Conservation (phyloP, 2,329 filamentous ascomycete genomes). For the Colletotrichum sp. region DNA sequence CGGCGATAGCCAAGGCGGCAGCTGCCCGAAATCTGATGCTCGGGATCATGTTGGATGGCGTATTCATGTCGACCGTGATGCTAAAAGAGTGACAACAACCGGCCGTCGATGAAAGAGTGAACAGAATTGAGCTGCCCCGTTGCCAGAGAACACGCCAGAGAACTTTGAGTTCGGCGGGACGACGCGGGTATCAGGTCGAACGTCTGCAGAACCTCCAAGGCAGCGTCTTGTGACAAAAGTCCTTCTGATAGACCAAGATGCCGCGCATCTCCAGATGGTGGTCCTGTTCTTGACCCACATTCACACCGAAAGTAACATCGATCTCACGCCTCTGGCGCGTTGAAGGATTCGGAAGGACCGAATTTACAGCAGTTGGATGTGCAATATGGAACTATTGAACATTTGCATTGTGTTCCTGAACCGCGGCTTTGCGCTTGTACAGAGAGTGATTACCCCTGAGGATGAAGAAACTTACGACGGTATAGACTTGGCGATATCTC, state of each 20-base stretch:
- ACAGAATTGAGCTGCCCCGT: neutral
- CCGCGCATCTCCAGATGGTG: neutral
- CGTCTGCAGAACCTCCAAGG: neutral
- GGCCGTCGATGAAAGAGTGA: neutral
- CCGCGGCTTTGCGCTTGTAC: neutral
- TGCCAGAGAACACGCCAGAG: neutral
- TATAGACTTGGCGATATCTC: neutral
- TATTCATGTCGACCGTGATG: neutral
- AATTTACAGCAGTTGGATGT: neutral
- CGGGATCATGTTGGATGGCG: rapidly evolving
- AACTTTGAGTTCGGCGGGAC: neutral
- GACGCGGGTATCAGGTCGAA: neutral
- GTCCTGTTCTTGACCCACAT: neutral
- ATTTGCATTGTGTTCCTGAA: neutral
- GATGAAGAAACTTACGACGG: neutral
- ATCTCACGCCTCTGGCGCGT: neutral
- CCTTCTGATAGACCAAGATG: neutral
- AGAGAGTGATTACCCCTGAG: neutral
- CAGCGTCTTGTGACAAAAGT: neutral
- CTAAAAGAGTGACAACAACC: neutral
- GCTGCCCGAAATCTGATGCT: neutral
- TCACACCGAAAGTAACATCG: neutral
- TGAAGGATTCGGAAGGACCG: neutral
- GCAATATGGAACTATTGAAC: neutral
- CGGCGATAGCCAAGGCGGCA: neutral